Percentiles rank a stretch among this genome's conserved stretches.
phyloP scores from a whole-genome alignment of 2,329 filamentous ascomycete genomes.

The Botrytis squamosa region DNA sequence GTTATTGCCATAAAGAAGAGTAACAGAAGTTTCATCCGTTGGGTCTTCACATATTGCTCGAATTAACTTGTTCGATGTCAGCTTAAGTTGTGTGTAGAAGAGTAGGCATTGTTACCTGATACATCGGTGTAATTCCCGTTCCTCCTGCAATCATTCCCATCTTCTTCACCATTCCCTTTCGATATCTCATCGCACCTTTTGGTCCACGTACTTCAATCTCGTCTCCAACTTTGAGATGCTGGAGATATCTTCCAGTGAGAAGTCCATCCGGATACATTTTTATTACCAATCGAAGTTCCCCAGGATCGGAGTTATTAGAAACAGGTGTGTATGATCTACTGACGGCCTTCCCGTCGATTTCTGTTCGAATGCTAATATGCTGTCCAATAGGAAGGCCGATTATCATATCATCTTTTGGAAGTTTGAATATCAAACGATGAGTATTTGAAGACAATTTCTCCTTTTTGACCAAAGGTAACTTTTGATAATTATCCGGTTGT shows the following conservation, averaged over 20 bases:
- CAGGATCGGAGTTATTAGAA: constrained; percentile 51
- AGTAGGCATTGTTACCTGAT: constrained; percentile 37
- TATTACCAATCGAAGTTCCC: constrained; percentile 51
- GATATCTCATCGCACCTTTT: constrained; percentile 56
- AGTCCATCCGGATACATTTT: constrained; percentile 52
- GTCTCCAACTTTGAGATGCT: constrained; percentile 48
- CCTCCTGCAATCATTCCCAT: constrained; percentile 58
- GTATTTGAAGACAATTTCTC: constrained; percentile 27
- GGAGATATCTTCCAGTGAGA: constrained; percentile 51
- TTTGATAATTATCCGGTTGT: constrained; percentile 28
- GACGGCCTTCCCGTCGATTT: constrained; percentile 39
- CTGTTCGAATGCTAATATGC: constrained; percentile 42
- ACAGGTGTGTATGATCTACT: constrained; percentile 46
- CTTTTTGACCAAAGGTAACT: constrained; percentile 27
- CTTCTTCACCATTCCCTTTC: constrained; percentile 43
- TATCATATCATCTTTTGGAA: constrained; percentile 37
- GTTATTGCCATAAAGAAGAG: constrained; percentile 59
- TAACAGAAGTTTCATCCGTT: constrained; percentile 56
- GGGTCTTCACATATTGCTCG: constrained; percentile 61
- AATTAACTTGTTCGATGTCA: constrained; percentile 47
- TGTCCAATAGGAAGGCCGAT: constrained; percentile 46
- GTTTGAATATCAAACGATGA: constrained; percentile 35
- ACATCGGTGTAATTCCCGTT: constrained; percentile 56
- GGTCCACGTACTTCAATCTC: constrained; percentile 54
- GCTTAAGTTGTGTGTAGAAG: not conserved